A percentile compares a stretch with the other conserved stretches of the same genome.
These are phyloP conservation scores for Phytophthora tubulina DNA, from an alignment of 352 stramenopile species.

Conservation along the genomic window DNA sequence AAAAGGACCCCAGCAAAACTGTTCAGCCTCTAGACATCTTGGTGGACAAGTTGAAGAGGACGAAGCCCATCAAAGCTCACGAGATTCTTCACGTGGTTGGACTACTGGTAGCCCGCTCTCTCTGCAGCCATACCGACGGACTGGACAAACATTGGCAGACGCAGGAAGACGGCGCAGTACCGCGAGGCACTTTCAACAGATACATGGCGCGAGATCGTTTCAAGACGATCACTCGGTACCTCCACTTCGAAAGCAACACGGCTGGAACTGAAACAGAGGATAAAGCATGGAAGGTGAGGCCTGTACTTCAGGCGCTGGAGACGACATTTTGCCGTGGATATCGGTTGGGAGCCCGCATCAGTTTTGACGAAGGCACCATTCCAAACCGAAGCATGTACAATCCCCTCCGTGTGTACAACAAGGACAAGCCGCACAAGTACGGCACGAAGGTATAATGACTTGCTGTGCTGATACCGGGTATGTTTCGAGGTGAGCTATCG, in stretches of 20 bases:
- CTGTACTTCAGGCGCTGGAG: constrained; percentile 9
- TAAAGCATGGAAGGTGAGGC: constrained; percentile 23
- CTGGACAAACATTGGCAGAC: no score
- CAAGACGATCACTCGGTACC: neutral
- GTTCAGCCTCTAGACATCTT: neutral
- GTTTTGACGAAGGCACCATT: constrained; percentile 27
- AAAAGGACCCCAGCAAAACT: neutral
- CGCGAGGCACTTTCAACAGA: no score
- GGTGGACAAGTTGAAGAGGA: neutral
- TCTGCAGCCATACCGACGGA: no score
- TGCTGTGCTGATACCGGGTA: constrained; percentile 23
- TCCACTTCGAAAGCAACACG: constrained; percentile 18
- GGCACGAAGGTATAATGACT: constrained; percentile 31
- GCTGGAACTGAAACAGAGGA: neutral
- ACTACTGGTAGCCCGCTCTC: no score
- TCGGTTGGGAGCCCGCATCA: constrained; percentile 1
- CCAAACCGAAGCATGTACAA: constrained; percentile 19
- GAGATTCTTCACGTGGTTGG: no score
- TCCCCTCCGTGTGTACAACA: constrained; percentile 27
- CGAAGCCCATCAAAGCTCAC: neutral
- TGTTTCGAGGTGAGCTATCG: constrained; percentile 18
- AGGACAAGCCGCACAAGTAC: constrained; percentile 23
- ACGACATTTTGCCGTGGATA: constrained; percentile 19
- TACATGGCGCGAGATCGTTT: no score
- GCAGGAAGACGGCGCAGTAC: no score